Percentiles rank a stretch among this genome's conserved stretches.
phyloP scores from a whole-genome alignment of 1,284 basidiomycete species.

The Coriolopsis trogii region DNA sequence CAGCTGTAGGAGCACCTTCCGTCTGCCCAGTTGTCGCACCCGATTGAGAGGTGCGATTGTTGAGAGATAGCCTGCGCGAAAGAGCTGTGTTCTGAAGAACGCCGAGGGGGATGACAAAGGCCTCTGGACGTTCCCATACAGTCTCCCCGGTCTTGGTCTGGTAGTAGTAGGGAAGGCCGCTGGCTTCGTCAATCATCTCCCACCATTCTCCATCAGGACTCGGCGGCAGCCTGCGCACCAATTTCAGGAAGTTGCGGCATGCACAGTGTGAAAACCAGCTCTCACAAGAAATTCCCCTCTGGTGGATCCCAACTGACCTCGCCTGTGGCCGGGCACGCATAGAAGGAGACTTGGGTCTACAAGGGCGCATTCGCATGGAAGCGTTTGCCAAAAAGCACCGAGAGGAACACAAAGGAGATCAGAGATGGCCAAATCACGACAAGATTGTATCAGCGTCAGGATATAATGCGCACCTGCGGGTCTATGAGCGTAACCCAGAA shows the following conservation, averaged over 20 bases:
- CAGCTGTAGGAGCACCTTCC: constrained; percentile 37
- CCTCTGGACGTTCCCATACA: constrained; percentile 85
- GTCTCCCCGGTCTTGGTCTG: constrained; percentile 88
- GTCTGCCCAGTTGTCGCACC: constrained; percentile 21
- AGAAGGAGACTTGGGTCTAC: constrained; percentile 84
- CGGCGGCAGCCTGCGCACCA: constrained; percentile 68
- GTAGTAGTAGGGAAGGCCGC: constrained; percentile 88
- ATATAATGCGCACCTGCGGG: constrained; percentile 59
- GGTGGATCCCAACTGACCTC: constrained; percentile 93
- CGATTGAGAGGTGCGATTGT: constrained; percentile 21
- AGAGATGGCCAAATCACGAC: constrained; percentile 12
- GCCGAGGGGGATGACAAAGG: constrained; percentile 88
- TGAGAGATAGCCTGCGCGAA: constrained; percentile 59
- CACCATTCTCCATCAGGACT: constrained; percentile 92
- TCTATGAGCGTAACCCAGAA: constrained; percentile 87
- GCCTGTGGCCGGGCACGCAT: constrained; percentile 90
- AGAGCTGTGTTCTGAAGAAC: constrained; percentile 85
- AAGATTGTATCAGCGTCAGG: constrained; percentile 13
- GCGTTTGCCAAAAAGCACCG: constrained; percentile 13
- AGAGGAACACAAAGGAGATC: constrained; percentile 7
- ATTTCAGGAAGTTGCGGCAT: constrained; percentile 4
- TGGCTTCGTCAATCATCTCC: constrained; percentile 85
- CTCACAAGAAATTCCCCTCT: constrained; percentile 86
- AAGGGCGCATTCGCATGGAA: constrained; percentile 5
- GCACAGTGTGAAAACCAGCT: constrained; percentile 21